These are phyloP conservation scores for Xerocomus amazonicus DNA, from an alignment of 1,284 basidiomycete genomes.

Conservation along the genomic window DNA sequence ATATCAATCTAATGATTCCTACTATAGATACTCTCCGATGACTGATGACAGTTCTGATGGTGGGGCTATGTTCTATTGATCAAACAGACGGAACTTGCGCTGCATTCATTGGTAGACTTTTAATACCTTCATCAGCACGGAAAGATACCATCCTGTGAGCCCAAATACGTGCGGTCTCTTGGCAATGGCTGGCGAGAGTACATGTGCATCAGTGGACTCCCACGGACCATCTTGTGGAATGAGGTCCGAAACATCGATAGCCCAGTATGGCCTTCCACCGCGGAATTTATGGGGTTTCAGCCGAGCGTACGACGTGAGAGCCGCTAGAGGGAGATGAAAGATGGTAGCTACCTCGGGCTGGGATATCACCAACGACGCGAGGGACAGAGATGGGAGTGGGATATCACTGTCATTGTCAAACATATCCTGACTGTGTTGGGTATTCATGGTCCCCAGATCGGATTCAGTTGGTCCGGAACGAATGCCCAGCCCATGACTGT, in stretches of 20 bases:
- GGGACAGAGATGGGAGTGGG: conserved; percentile 58
- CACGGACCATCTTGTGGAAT: conserved; percentile 30
- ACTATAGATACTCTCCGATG: not conserved
- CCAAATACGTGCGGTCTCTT: conserved; percentile 72
- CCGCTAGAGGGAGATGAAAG: conserved; percentile 66
- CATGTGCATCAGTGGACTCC: conserved; percentile 21
- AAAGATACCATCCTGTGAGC: conserved; percentile 77
- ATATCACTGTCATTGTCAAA: conserved; percentile 29
- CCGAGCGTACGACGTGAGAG: conserved; percentile 45
- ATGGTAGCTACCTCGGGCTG: conserved; percentile 61
- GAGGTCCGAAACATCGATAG: conserved; percentile 66
- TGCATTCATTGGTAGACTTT: conserved; percentile 18
- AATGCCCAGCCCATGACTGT: not conserved
- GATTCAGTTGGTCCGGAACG: not conserved
- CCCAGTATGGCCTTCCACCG: conserved; percentile 57
- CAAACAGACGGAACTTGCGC: not conserved
- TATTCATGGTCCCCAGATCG: not conserved
- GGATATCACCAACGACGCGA: conserved; percentile 52
- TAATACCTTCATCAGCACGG: conserved; percentile 40
- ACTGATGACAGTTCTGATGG: not conserved
- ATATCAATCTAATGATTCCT: conserved; percentile 17
- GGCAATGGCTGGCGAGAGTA: conserved; percentile 29
- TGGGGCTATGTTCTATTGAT: not conserved
- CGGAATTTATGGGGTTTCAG: conserved; percentile 56
- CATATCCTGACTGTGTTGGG: not conserved